Evolutionary conservation across 2,329 filamentous ascomycete genomes (phyloP).

Genomic region (Pseudocercospora cruenta): DNA sequence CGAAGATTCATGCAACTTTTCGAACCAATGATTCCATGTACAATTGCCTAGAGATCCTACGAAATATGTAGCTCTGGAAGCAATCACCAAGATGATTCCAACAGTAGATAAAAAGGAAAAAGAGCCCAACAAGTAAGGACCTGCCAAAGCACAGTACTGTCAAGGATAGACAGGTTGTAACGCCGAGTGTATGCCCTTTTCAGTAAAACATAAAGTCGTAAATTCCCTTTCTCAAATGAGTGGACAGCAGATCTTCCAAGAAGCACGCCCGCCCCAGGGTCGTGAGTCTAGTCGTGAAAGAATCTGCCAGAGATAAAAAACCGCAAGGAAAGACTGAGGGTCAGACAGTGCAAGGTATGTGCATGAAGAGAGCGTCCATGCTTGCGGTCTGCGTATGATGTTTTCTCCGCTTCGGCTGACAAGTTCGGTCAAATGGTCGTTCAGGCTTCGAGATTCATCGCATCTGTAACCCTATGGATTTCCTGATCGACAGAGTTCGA

Average conservation of each 20-base stretch:
- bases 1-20: background rate
- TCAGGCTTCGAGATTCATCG: constrained; percentile 13
- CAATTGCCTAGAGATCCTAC: constrained; percentile 9
- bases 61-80: constrained; percentile 7
- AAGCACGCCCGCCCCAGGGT: constrained; percentile 18
- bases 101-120: background rate
- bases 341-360: constrained; percentile 15
- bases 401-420: constrained; percentile 8
- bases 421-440: constrained; percentile 2
- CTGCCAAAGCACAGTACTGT: constrained; percentile 1
- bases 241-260: constrained; percentile 34
- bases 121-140: background rate
- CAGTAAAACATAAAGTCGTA: constrained; percentile 21
- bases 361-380: constrained; percentile 15
- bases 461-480: constrained; percentile 36
- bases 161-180: constrained; percentile 4
- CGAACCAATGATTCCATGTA: constrained; percentile 5
- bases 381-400: constrained; percentile 6
- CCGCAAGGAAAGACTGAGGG: constrained; percentile 14
- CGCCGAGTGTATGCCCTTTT: constrained; percentile 1
- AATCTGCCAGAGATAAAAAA: constrained; percentile 33
- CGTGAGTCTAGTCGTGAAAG: constrained; percentile 26
- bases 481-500: constrained; percentile 34
- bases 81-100: background rate
- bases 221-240: constrained; percentile 31